Base-by-base conservation (phyloP, 1,284 basidiomycete species). In the Irpex sp. region DNA sequence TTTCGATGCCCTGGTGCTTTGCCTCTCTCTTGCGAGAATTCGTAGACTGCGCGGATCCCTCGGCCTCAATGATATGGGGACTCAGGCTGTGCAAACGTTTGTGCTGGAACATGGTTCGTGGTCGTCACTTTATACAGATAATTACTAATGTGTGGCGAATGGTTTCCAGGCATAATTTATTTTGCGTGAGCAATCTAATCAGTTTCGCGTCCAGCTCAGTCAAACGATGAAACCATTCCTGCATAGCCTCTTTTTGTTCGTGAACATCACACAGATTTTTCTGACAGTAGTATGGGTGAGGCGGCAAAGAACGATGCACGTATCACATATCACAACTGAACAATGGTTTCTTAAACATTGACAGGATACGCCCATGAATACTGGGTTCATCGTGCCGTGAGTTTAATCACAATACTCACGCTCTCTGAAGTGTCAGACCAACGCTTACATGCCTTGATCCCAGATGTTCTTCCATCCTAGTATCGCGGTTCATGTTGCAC, bases 181-280 rank as follows among this genome's bases (percentile, higher is more conserved):
- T 43, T 43, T 15, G 39, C 15, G 39, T 43, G 15, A 43, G 39
- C 39, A 43, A n/a, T 46, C 43, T 46, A 19, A 26, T 51, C 50
- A 51, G 50, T 19, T n/a, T 19, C 43, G n/a, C n/a, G 11, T n/a
- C n/a, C 43, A 11, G 43, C 11, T 13, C 19, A n/a, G n/a, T 17
- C 9, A 19, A 51, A n/a, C 15, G 9, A 26, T n/a, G 50, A 19
- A 51, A 46, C 11, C 43, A n/a, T 46, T 51, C 66, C 65, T 13
- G 49, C 36, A 47, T 59, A 57, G 1, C 26, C 26, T 26, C 26
- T 26, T 26, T 26, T 26, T 26, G 26, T 26, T 26, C 26, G 26
- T 26, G 26, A 26, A 26, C 26, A 26, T 26, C 26, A 26, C 26
- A 26, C 26, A 26, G 26, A 26, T 26, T 26, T 26, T 26, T 26